Conservation (phyloP, 148 eudicot species). For the Diospyros lotus region DNA sequence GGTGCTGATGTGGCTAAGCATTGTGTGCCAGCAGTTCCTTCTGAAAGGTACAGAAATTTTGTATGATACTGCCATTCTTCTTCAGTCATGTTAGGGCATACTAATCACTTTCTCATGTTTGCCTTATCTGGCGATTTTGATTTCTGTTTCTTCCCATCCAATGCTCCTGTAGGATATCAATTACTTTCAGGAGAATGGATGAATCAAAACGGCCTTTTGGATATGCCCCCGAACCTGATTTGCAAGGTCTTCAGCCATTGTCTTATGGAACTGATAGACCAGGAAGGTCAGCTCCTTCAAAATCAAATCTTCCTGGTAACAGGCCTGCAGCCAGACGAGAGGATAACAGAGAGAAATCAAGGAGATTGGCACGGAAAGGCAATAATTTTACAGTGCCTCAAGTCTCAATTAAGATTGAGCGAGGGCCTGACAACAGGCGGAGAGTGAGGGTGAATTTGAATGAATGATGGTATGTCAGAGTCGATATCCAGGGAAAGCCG, state of each 20-base stretch:
- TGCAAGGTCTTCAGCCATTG: constrained; percentile 46
- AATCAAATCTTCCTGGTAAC: constrained; percentile 7
- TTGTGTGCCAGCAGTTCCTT: constrained; percentile 63
- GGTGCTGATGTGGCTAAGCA: constrained; percentile 68
- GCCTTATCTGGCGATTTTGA: neutral
- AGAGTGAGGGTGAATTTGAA: constrained; percentile 15
- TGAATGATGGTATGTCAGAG: constrained; percentile 1
- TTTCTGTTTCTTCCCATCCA: neutral
- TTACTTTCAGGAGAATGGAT: constrained; percentile 61
- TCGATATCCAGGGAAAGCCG: neutral
- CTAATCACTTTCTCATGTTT: neutral
- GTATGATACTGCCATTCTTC: neutral
- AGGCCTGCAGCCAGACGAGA: constrained; percentile 19
- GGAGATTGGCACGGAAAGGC: constrained; percentile 12
- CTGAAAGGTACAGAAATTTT: constrained; percentile 32
- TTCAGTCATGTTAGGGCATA: neutral
- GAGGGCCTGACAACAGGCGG: constrained; percentile 24
- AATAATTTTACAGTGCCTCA: constrained; percentile 14
- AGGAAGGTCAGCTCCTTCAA: constrained; percentile 14
- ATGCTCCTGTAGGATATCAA: constrained; percentile 40
- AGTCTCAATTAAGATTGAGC: constrained; percentile 19
- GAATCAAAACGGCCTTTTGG: constrained; percentile 44
- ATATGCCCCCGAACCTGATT: constrained; percentile 40
- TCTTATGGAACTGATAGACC: constrained; percentile 24
- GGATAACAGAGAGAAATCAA: constrained; percentile 13